Evolutionary conservation across 2,329 filamentous ascomycete species (phyloP).

Genomic region (Alternaria sp.): DNA sequence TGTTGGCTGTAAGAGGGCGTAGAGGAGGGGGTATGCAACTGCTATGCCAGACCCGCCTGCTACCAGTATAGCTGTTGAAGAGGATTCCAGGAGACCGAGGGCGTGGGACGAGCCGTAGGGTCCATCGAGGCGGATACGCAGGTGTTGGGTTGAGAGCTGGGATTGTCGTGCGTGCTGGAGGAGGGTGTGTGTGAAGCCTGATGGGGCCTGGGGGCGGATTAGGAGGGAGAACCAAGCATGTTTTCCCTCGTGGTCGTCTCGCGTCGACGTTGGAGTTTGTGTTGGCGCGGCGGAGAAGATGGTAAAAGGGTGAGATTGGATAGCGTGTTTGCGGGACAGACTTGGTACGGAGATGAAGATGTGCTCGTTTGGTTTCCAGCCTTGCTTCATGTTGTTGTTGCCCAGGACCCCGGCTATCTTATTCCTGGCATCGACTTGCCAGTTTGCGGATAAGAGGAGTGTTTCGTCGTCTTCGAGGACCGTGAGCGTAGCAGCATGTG

Average conservation of each 20-base stretch:
- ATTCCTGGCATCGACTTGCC: slow-evolving; percentile 41
- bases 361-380: slow-evolving; percentile 71
- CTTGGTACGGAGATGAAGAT: slow-evolving; percentile 69
- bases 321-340: slow-evolving; percentile 60
- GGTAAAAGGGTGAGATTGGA: slow-evolving; percentile 73
- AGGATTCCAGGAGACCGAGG: slow-evolving; percentile 61
- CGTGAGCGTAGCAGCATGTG: slow-evolving; percentile 59
- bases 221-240: slow-evolving; percentile 66
- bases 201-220: slow-evolving; percentile 63
- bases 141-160: slow-evolving; percentile 54
- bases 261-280: slow-evolving; percentile 34
- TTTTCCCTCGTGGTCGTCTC: slow-evolving; percentile 25
- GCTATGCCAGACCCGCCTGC: slow-evolving; percentile 73
- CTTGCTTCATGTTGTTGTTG: slow-evolving; percentile 53
- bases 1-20: slow-evolving; percentile 55
- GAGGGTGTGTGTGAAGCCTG: slow-evolving; percentile 67
- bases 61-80: slow-evolving; percentile 63
- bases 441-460: slow-evolving; percentile 59
- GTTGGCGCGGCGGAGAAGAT: slow-evolving; percentile 68
- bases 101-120: slow-evolving; percentile 70
- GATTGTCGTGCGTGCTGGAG: slow-evolving; percentile 61
- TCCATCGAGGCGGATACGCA: slow-evolving; percentile 66
- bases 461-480: slow-evolving; percentile 68
- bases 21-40: slow-evolving; percentile 69
- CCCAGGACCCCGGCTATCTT: slow-evolving; percentile 22